phyloP scores from a whole-genome alignment of 164 flowering plant genomes.

The Macadamia tetraphylla region DNA sequence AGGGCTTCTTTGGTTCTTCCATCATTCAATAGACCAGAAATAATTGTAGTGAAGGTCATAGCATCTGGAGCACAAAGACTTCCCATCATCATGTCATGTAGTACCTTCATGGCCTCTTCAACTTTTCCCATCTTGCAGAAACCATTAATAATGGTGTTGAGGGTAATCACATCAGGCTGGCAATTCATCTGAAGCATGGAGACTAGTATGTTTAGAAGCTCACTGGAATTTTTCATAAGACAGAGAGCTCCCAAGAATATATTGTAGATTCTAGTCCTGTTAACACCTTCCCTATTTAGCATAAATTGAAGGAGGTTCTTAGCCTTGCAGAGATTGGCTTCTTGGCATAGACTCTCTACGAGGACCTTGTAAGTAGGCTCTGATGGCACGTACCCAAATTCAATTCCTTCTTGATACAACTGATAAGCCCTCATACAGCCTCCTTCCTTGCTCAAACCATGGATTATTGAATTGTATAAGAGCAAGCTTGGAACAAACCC shows the following conservation, averaged over 20 bases:
- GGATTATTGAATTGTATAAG: constrained; percentile 69
- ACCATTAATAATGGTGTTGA: constrained; percentile 75
- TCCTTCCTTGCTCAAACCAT: constrained; percentile 71
- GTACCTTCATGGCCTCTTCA: constrained; percentile 64
- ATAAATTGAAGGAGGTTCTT: constrained; percentile 48
- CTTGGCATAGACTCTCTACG: constrained; percentile 64
- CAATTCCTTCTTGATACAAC: constrained; percentile 64
- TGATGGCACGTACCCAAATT: constrained; percentile 57
- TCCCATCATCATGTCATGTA: constrained; percentile 69
- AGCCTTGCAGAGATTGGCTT: constrained; percentile 53
- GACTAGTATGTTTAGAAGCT: constrained; percentile 71
- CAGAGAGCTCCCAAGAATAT: constrained; percentile 80
- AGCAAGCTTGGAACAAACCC: constrained; percentile 53
- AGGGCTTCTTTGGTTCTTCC: constrained; percentile 60
- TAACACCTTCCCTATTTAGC: constrained; percentile 42
- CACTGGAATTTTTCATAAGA: constrained; percentile 52
- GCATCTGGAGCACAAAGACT: constrained; percentile 69
- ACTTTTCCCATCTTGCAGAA: constrained; percentile 70
- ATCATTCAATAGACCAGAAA: constrained; percentile 47
- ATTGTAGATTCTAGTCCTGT: constrained; percentile 65
- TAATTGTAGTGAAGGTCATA: constrained; percentile 72
- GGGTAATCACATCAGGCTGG: constrained; percentile 72
- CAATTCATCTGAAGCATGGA: constrained; percentile 69
- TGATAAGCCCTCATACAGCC: constrained; percentile 88
- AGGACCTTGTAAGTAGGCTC: constrained; percentile 65